phyloP scores from a whole-genome alignment of 176 grass and related monocot genomes.

The Lolium rigidum region DNA sequence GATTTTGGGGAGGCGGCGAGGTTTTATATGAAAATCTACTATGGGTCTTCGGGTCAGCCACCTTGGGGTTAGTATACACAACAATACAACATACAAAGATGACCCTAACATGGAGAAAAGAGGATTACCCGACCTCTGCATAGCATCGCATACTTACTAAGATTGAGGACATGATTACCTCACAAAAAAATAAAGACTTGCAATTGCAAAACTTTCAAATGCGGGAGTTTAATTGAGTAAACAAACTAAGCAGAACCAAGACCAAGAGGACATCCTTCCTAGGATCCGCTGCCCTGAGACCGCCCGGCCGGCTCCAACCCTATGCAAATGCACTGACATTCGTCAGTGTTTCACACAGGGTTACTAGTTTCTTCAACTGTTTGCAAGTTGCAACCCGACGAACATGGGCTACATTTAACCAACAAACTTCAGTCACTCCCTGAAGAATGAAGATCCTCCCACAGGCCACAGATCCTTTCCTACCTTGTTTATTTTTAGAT shows the following conservation, averaged over 20 bases:
- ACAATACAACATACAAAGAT: too few species aligned
- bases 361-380: constrained; percentile 20
- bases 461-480: not conserved
- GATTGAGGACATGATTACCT: too few species aligned
- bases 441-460: not conserved
- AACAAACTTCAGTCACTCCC: not conserved
- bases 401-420: not conserved
- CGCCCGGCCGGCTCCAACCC: constrained; percentile 36
- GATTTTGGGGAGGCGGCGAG: too few species aligned
- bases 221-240: too few species aligned
- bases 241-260: not conserved
- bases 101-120: too few species aligned
- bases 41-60: too few species aligned
- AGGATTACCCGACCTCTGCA: too few species aligned
- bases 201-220: too few species aligned
- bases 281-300: constrained; percentile 28
- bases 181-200: too few species aligned
- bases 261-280: constrained; percentile 13
- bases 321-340: constrained; percentile 22
- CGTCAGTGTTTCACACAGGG: not conserved
- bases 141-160: too few species aligned
- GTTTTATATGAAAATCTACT: too few species aligned
- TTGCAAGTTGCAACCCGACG: not conserved
- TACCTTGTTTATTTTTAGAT: constrained; percentile 39
- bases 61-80: too few species aligned